Conservation (phyloP, 176 grass and related monocot genomes). For the Poa pratensis region DNA sequence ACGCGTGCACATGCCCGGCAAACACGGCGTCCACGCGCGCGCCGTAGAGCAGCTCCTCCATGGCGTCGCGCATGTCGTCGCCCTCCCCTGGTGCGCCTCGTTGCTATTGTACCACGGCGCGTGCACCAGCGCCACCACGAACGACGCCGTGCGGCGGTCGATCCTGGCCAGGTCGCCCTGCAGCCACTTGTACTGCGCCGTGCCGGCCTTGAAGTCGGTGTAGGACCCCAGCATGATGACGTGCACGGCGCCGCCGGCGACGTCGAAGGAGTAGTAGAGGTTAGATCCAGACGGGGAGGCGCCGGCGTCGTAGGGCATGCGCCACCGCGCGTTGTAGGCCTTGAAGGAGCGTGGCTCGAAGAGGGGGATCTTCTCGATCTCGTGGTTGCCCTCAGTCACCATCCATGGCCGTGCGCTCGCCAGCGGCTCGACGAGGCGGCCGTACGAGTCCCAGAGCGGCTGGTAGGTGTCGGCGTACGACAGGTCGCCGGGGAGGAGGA, state of each 20-base stretch:
- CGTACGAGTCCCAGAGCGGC: background rate
- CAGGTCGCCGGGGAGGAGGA: background rate
- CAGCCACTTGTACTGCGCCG: background rate
- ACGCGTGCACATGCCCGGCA: conserved; percentile 5
- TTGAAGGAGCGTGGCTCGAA: conserved; percentile 36
- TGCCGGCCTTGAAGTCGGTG: background rate
- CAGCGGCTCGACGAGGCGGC: background rate
- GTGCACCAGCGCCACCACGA: conserved; percentile 49
- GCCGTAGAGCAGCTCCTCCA: conserved; percentile 16
- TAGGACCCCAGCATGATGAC: conserved; percentile 49
- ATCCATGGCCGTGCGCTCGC: background rate
- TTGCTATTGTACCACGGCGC: conserved; percentile 76
- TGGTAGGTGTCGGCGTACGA: background rate
- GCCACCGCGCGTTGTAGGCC: conserved; percentile 62
- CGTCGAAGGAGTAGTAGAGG: conserved; percentile 72
- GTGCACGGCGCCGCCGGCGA: conserved; percentile 52
- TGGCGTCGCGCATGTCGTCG: conserved; percentile 27
- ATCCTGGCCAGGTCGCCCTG: background rate
- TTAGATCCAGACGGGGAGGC: conserved; percentile 46
- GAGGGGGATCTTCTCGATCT: conserved; percentile 47
- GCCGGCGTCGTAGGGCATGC: conserved; percentile 64
- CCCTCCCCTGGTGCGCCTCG: conserved; percentile 57
- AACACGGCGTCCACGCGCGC: conserved; percentile 7
- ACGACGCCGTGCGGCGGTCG: background rate
- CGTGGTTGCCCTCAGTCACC: conserved; percentile 38